A percentile compares a stretch with the other conserved stretches of the same genome.
These are phyloP conservation scores for Emiliania huxleyi DNA, from an alignment of 78 protist species.

Conservation along the genomic window DNA sequence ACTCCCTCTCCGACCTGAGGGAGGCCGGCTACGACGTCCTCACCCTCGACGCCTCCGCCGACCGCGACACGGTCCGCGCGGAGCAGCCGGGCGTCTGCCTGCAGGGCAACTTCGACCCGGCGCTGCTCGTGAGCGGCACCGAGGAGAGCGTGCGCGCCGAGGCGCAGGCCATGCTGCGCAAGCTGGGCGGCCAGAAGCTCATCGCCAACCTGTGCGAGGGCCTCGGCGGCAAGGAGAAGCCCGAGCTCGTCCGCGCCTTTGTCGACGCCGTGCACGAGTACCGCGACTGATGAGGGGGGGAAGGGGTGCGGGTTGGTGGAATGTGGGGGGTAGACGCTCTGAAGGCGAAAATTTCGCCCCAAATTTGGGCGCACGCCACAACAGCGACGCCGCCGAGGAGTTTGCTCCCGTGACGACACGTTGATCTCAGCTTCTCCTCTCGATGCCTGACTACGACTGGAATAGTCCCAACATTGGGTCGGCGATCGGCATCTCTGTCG, in stretches of 20 bases:
- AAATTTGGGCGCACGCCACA: too few relatives aligned
- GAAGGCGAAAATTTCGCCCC: too few relatives aligned
- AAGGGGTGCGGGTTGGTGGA: too few relatives aligned
- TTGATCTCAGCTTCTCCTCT: too few relatives aligned
- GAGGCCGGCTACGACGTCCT: constrained; percentile 24
- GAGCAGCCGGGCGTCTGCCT: background rate
- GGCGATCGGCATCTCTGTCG: constrained; percentile 36
- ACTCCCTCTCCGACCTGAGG: background rate
- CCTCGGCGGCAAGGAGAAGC: constrained; percentile 45
- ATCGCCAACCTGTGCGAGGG: constrained; percentile 56
- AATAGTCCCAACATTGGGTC: constrained; percentile 2
- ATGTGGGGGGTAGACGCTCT: too few relatives aligned
- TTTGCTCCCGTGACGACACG: too few relatives aligned
- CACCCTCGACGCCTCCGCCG: constrained; percentile 10
- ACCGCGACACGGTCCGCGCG: background rate
- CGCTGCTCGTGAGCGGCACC: background rate
- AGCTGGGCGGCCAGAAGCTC: background rate
- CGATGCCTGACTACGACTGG: too few relatives aligned
- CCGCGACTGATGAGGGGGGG: too few relatives aligned
- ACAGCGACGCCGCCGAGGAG: too few relatives aligned
- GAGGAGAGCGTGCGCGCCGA: background rate
- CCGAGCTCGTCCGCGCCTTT: constrained; percentile 12
- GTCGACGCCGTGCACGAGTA: constrained; percentile 27
- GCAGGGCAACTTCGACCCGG: constrained; percentile 38
- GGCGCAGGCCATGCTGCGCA: background rate